Conservation (phyloP, 495 filamentous ascomycete genomes). For the Trichoderma parareesei region DNA sequence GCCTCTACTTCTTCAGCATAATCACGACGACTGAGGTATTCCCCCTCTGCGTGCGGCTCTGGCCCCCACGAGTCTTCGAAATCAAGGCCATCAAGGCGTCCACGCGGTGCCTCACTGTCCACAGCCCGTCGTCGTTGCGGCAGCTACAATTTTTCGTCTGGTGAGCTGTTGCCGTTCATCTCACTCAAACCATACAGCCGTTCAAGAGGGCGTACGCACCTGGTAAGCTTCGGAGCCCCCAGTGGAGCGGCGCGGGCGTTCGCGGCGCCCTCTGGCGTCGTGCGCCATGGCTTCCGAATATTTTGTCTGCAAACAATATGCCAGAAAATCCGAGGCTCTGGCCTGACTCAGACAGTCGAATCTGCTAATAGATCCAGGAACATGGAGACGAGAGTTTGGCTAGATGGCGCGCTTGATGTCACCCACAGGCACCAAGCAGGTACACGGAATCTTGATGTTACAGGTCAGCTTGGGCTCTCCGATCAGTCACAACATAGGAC, state of each 20-base stretch:
- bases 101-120: background rate
- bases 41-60: background rate
- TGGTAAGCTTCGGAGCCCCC: background rate
- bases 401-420: background rate
- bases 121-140: background rate
- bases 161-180: background rate
- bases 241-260: background rate
- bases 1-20: background rate
- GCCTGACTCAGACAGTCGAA: background rate
- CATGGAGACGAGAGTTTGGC: constrained; percentile 1
- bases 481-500: too few relatives aligned
- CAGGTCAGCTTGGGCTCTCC: background rate
- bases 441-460: background rate
- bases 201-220: background rate
- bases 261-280: background rate
- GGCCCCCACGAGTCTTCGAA: background rate
- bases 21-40: background rate
- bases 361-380: background rate
- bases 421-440: background rate
- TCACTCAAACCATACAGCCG: background rate
- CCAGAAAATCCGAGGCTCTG: background rate
- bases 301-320: background rate
- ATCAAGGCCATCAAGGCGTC: background rate
- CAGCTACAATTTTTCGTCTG: background rate
- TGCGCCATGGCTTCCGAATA: background rate